Base-by-base conservation (phyloP, 805 yeast species). In the Zygosaccharomyces lentus region DNA sequence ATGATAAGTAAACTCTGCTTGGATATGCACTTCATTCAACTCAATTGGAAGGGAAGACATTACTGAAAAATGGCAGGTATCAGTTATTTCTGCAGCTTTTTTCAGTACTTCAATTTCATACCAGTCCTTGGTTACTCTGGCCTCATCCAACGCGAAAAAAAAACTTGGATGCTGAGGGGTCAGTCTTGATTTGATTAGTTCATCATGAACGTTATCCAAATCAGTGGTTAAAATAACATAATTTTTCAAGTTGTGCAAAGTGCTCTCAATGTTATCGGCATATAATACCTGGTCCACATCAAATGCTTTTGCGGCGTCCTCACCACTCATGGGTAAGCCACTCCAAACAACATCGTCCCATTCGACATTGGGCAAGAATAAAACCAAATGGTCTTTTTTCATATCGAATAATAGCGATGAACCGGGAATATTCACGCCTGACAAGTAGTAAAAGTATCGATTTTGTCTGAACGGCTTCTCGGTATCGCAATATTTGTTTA, bases 301-400 rank as follows among this genome's bases (percentile, higher is more conserved):
- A 55, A 68, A 91, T 50, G 72, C 74, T 16, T 70, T 61, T 40
- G 65, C 44, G 0, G 96, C 96, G 15, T 83, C 81, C 38, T 82
- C 82, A 2, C 74, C 52, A 32, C 78, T 69, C 43, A 87, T 52
- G 4, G 99, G 99, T 66, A 84, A 60, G 0, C 99, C 99, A 47
- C 93, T 82, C 99, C 99, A 91, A 88, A 93, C 84, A 34, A 91
- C 84, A 61, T 87, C 96, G 36, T 93, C 98, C 35, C 75, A 68
- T 59, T 89, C 96, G 32, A 91, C 73, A 43, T 84, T 77, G 1
- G 98, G 97, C 42, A 93, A 71, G 59, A 84, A 91, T 21, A 91
- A 69, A 0, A 82, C 79, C 50, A 88, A 71, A 43, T 78, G 73
- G 36, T 82, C 87, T 6, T 65, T 54, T 2, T 54, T 59, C 31